These are phyloP conservation scores for Lepiota subincarnata DNA, from an alignment of 768 basidiomycete species.

Conservation along the genomic window DNA sequence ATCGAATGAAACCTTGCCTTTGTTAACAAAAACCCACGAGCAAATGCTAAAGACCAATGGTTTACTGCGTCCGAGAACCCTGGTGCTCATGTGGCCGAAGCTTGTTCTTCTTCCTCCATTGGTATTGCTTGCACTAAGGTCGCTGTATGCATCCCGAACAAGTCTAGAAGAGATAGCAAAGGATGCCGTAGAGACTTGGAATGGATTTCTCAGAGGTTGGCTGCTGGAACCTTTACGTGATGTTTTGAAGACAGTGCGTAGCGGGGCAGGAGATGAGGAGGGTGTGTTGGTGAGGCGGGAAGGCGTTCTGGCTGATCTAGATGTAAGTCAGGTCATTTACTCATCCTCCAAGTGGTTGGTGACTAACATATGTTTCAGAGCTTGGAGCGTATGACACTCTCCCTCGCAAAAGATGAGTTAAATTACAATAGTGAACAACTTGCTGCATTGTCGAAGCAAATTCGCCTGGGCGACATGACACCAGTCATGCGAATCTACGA, in stretches of 20 bases:
- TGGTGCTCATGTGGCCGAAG: conserved; percentile 75
- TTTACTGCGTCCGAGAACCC: conserved; percentile 14
- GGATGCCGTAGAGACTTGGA: conserved; percentile 64
- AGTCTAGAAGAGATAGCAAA: conserved; percentile 44
- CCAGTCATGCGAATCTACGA: conserved; percentile 87
- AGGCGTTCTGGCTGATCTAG: conserved; percentile 80
- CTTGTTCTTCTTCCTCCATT: conserved; percentile 74
- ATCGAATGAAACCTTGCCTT: conserved; percentile 7
- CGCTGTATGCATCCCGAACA: conserved; percentile 39
- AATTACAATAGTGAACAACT: conserved; percentile 61
- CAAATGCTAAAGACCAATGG: conserved; percentile 12
- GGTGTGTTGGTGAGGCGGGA: conserved; percentile 74
- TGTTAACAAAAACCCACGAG: conserved; percentile 6
- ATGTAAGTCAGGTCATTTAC: conserved; percentile 41
- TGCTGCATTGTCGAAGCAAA: conserved; percentile 55
- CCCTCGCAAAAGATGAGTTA: conserved; percentile 80
- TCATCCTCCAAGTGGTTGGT: not conserved
- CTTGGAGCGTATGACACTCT: conserved; percentile 87
- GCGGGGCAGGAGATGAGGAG: conserved; percentile 51
- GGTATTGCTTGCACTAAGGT: conserved; percentile 48
- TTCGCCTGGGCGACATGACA: conserved; percentile 80
- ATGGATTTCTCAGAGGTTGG: conserved; percentile 78
- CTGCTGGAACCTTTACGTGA: conserved; percentile 81
- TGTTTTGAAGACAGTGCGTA: conserved; percentile 77
- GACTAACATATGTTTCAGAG: conserved; percentile 45